Conservation (phyloP, 2,329 filamentous ascomycete species). For the Coleophoma eucalyptorum region DNA sequence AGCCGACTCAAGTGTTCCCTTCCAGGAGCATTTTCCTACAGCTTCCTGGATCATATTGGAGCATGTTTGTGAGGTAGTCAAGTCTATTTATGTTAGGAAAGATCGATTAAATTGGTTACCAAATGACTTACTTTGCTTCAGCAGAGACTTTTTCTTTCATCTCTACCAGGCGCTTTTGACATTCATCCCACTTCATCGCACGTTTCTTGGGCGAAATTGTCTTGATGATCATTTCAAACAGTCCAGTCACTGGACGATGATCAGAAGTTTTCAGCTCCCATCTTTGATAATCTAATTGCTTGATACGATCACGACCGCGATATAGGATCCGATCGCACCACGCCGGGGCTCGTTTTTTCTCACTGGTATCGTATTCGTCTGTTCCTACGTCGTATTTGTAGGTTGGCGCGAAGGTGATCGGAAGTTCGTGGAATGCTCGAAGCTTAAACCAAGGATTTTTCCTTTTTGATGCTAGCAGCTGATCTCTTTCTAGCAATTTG, state of each 20-base stretch:
- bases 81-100: conserved; percentile 38
- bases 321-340: conserved; percentile 97
- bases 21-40: conserved; percentile 20
- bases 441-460: conserved; percentile 88
- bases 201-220: conserved; percentile 67
- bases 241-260: conserved; percentile 85
- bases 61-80: conserved; percentile 60
- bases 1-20: too few relatives aligned
- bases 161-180: conserved; percentile 70
- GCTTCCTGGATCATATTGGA: conserved; percentile 36
- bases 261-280: conserved; percentile 91
- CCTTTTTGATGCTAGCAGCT: conserved; percentile 82
- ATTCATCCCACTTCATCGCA: conserved; percentile 65
- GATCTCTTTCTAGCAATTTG: conserved; percentile 89
- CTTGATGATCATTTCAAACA: conserved; percentile 82
- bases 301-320: conserved; percentile 73
- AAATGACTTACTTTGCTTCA: conserved; percentile 69
- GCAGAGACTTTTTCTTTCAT: conserved; percentile 64
- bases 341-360: conserved; percentile 89
- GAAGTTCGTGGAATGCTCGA: conserved; percentile 83
- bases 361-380: conserved; percentile 88
- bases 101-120: background rate
- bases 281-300: conserved; percentile 81
- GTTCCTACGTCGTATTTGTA: conserved; percentile 99
- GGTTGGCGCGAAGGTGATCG: conserved; percentile 89